Evolutionary conservation across 2,329 filamentous ascomycete species (phyloP).

Genomic region (Chrysosphaeria jannelii): DNA sequence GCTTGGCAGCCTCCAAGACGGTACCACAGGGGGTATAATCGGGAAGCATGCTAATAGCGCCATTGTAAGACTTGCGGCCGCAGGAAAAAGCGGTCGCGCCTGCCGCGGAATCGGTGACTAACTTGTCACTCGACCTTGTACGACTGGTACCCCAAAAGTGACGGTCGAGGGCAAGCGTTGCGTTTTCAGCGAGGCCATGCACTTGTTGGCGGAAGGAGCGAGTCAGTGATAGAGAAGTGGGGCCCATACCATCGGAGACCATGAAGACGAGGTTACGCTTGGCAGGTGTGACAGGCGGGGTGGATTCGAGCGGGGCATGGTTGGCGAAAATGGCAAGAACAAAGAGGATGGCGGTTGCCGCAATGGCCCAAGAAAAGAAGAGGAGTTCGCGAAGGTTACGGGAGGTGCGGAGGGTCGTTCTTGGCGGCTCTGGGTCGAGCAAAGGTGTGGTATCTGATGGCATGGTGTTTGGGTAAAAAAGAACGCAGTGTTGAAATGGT

Average conservation of each 20-base stretch:
- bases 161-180: conserved; percentile 54
- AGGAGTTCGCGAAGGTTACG: conserved; percentile 39
- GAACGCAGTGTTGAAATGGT: too few species aligned
- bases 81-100: conserved; percentile 92
- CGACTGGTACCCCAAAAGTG: conserved; percentile 77
- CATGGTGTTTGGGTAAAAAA: too few species aligned
- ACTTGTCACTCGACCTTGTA: conserved; percentile 53
- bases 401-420: too few species aligned
- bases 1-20: conserved; percentile 75
- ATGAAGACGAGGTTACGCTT: conserved; percentile 96
- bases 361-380: conserved; percentile 53
- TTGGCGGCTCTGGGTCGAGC: too few species aligned
- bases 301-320: conserved; percentile 28
- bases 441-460: too few species aligned
- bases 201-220: conserved; percentile 59
- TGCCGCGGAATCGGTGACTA: conserved; percentile 90
- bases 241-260: conserved; percentile 97
- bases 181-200: conserved; percentile 38
- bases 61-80: conserved; percentile 82
- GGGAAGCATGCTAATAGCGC: conserved; percentile 70
- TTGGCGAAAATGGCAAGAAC: conserved; percentile 51
- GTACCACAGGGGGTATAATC: conserved; percentile 72
- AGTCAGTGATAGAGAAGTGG: conserved; percentile 64
- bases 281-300: conserved; percentile 10
- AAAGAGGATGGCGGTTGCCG: conserved; percentile 53